A percentile compares a stretch with the other conserved stretches of the same genome.
Evolutionary conservation across 352 stramenopile genomes (phyloP).

Genomic region (Phytopythium vexans): DNA sequence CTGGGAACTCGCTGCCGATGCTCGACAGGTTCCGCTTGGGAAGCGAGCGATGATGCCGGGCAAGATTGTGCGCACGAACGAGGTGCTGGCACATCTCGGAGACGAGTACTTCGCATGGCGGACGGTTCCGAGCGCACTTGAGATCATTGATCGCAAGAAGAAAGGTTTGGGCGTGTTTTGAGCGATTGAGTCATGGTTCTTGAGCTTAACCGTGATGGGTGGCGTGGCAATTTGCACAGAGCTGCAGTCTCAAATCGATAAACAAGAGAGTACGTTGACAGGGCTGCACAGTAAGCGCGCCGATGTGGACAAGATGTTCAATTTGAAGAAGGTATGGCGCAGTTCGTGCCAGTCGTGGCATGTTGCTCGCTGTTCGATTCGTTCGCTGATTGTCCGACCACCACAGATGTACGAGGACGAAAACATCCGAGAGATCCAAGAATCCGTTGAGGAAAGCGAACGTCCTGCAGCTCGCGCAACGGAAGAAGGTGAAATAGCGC

Average conservation of each 20-base stretch:
- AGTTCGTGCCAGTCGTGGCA: neutral
- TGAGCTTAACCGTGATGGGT: no score
- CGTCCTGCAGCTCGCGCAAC: constrained; percentile 30
- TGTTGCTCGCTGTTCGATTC: neutral
- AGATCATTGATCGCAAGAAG: constrained; percentile 75
- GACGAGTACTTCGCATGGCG: constrained; percentile 84
- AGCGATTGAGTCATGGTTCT: neutral
- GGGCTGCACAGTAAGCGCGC: constrained; percentile 60
- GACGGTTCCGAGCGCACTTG: constrained; percentile 50
- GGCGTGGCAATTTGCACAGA: constrained; percentile 16
- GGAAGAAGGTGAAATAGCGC: constrained; percentile 40
- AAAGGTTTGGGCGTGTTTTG: constrained; percentile 33
- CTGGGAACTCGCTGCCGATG: neutral
- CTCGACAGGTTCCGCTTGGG: constrained; percentile 54
- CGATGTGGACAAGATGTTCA: constrained; percentile 57
- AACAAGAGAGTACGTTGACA: constrained; percentile 39
- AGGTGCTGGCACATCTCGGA: constrained; percentile 77
- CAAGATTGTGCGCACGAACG: constrained; percentile 82
- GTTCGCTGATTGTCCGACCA: neutral
- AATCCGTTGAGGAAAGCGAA: constrained; percentile 79
- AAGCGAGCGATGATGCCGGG: constrained; percentile 82
- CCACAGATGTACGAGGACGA: constrained; percentile 76
- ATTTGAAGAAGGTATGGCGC: constrained; percentile 60
- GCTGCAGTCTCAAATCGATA: constrained; percentile 46
- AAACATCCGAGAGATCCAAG: constrained; percentile 84